phyloP scores from a whole-genome alignment of 768 basidiomycete genomes.

The button mushroom (Agaricus bisporus) region DNA sequence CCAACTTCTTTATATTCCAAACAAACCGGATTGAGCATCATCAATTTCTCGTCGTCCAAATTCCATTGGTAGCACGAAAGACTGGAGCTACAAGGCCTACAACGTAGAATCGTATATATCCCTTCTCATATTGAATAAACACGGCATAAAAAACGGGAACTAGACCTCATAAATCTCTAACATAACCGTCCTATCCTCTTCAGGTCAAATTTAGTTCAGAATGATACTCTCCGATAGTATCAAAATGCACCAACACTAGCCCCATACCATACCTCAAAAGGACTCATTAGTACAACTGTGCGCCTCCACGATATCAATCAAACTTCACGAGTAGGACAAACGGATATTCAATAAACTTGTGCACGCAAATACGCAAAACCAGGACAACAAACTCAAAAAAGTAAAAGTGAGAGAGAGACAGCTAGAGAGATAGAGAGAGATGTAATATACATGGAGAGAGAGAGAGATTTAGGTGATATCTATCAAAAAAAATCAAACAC shows the following conservation, averaged over 20 bases:
- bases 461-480: background rate
- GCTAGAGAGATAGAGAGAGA: background rate
- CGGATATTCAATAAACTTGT: background rate
- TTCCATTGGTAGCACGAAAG: too few relatives aligned
- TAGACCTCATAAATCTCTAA: too few relatives aligned
- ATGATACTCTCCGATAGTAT: too few relatives aligned
- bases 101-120: too few relatives aligned
- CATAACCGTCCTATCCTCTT: too few relatives aligned
- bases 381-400: conserved; percentile 3
- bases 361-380: background rate
- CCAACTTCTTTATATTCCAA: background rate
- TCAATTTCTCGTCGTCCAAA: background rate
- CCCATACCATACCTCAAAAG: too few relatives aligned
- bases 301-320: background rate
- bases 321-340: background rate
- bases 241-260: too few relatives aligned
- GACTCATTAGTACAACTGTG: too few relatives aligned
- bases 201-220: too few relatives aligned
- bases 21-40: conserved; percentile 2
- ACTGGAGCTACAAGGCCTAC: too few relatives aligned
- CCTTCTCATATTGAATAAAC: too few relatives aligned
- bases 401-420: conserved; percentile 2
- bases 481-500: conserved; percentile 5
- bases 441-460: conserved; percentile 8
- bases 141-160: too few relatives aligned